Conservation (phyloP, 1,284 basidiomycete genomes). For the Moesziomyces antarcticus region DNA sequence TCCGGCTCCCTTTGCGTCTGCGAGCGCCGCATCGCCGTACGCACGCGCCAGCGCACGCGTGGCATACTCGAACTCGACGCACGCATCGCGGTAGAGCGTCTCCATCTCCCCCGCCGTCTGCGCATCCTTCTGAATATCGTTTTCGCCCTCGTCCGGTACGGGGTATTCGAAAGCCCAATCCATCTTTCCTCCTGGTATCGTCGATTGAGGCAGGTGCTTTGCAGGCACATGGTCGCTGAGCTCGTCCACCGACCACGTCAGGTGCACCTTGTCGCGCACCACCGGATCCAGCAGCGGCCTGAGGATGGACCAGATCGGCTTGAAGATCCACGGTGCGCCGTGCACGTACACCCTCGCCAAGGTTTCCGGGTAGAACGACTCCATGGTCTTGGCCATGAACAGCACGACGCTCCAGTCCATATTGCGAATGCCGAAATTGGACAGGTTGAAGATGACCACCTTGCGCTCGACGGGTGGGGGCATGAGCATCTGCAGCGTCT, state of each 20-base stretch:
- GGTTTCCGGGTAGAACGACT: slow-evolving; percentile 60
- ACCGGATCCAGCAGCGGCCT: slow-evolving; percentile 61
- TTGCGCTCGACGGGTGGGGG: slow-evolving; percentile 61
- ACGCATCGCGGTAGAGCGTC: slow-evolving; percentile 34
- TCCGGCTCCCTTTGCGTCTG: slow-evolving; percentile 23
- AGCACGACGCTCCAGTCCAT: slow-evolving; percentile 65
- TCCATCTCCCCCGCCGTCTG: slow-evolving; percentile 25
- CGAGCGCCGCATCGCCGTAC: slow-evolving; percentile 34
- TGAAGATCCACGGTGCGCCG: slow-evolving; percentile 64
- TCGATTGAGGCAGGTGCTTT: slow-evolving; percentile 47
- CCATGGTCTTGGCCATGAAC: slow-evolving; percentile 65
- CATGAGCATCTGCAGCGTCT: slow-evolving; percentile 55
- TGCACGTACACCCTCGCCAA: slow-evolving; percentile 61
- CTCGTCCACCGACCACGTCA: slow-evolving; percentile 58
- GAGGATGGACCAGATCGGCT: slow-evolving; percentile 62
- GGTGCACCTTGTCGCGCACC: slow-evolving; percentile 61
- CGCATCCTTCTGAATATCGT: slow-evolving; percentile 50
- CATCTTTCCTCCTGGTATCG: slow-evolving; percentile 49
- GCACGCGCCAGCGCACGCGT: slow-evolving; percentile 48
- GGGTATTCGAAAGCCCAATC: slow-evolving; percentile 55
- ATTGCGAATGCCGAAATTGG: slow-evolving; percentile 62
- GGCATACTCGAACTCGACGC: slow-evolving; percentile 54
- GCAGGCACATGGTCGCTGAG: slow-evolving; percentile 51
- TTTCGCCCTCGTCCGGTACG: slow-evolving; percentile 50
- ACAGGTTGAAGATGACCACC: slow-evolving; percentile 64